Evolutionary conservation across 2,329 filamentous ascomycete genomes (phyloP), one percentile per base, ranked within the genome.

Genomic region (Didymellaceae sp.): DNA sequence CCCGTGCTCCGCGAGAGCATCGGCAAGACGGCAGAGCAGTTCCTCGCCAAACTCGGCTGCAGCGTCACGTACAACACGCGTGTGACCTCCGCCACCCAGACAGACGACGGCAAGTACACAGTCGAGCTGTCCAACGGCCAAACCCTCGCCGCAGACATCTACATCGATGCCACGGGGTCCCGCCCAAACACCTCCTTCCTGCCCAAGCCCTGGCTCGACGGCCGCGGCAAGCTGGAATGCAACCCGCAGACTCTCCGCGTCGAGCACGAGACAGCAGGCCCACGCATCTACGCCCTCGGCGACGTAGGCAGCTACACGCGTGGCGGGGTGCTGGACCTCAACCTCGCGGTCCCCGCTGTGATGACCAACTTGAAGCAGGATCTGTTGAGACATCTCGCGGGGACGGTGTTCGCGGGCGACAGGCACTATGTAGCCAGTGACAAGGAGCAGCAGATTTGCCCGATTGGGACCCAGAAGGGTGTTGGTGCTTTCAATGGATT

Each of bases 171-270:
- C 7, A 79, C 77, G 1, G 82, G 82, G 14, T 75, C 74, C 8
- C 68, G 71, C 13, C 81, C 82, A 0, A 84, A 82, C 65, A 82
- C 77, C 21, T 70, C 68, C 25, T 85, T 80, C 63, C 71, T 86
- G 1, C 81, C 82, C 1, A 64, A 70, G 11, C 68, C 74, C 2
- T 78, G 81, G 64, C 73, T 85, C 11, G 73, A 78, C 52, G 68
- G 68, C n/a, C 71, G 70, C 40, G 79, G 78, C 31, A 78, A 76
- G 59, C 77, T 86, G 18, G 72, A 73, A 21, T 66, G 62, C 51
- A 79, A 79, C n/a, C 74, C 82, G 45, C 60, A 69, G 20, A 80
- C 77, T 1, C 71, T 81, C 7, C 77, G 79, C 22, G 76, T 80
- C 39, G 74, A 76, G 37, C 52, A 72, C 33, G 74, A 73, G 14